A percentile compares a stretch with the other conserved stretches of the same genome.
These are phyloP conservation scores for Neoboletus subvelutipes DNA, from an alignment of 768 basidiomycete species.

Conservation along the genomic window DNA sequence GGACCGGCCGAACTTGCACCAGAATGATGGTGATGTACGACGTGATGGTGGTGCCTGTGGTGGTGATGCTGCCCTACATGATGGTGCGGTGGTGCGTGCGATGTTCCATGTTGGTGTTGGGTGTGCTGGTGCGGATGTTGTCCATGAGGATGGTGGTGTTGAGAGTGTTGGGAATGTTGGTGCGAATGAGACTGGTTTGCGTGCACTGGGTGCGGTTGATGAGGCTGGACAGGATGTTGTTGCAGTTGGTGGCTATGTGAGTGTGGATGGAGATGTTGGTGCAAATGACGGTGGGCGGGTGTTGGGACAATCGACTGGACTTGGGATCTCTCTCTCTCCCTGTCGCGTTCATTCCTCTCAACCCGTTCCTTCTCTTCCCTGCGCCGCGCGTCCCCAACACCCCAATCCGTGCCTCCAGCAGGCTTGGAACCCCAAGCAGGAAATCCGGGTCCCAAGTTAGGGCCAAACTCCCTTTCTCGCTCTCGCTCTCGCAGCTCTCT, in stretches of 20 bases:
- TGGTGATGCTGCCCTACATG: slow-evolving; percentile 55
- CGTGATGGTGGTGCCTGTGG: slow-evolving; percentile 38
- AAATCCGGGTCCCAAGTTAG: slow-evolving; percentile 16
- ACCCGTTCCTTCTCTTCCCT: slow-evolving; percentile 36
- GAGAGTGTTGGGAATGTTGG: slow-evolving; percentile 35
- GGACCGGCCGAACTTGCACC: slow-evolving; percentile 27
- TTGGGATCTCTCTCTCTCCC: slow-evolving; percentile 33
- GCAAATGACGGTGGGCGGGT: slow-evolving; percentile 31
- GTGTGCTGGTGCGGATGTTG: slow-evolving; percentile 35
- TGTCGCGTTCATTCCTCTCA: slow-evolving; percentile 26
- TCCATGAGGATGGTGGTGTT: slow-evolving; percentile 23
- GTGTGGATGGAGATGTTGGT: slow-evolving; percentile 35
- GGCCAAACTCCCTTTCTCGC: slow-evolving; percentile 29
- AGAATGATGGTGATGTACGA: slow-evolving; percentile 51
- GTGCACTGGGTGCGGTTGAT: slow-evolving; percentile 28
- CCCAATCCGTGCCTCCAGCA: slow-evolving; percentile 30
- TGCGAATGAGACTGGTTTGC: slow-evolving; percentile 32
- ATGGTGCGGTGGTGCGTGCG: slow-evolving; percentile 41
- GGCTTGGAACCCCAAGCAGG: slow-evolving; percentile 36
- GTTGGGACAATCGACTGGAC: slow-evolving; percentile 23
- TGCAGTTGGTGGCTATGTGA: slow-evolving; percentile 37
- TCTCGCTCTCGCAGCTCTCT: slow-evolving; percentile 23
- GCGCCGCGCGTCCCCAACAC: slow-evolving; percentile 34
- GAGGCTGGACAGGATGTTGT: slow-evolving; percentile 20
- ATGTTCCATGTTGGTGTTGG: slow-evolving; percentile 32